Conservation (phyloP, 169 alveolate genomes). For the Babesia sp. region DNA sequence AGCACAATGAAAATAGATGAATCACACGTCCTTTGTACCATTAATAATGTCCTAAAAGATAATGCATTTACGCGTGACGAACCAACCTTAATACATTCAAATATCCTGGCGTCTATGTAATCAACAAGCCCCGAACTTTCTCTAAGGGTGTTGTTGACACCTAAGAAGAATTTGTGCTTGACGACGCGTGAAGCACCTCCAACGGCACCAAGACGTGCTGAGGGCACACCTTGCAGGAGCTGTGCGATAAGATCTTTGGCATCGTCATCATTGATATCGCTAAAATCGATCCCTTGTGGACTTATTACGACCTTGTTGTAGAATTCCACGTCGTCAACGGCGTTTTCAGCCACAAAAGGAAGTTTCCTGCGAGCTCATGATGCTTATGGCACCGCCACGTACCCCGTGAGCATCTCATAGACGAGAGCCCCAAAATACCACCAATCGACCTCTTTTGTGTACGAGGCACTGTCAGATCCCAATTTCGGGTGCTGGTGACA, state of each 20-base stretch:
- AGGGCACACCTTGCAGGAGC: slow-evolving; percentile 18
- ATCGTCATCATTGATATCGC: neutral
- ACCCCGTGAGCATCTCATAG: slow-evolving; percentile 47
- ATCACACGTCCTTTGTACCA: neutral
- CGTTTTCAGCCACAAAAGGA: neutral
- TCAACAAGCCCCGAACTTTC: neutral
- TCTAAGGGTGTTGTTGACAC: neutral
- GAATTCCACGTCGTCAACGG: neutral
- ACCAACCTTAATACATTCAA: slow-evolving; percentile 21
- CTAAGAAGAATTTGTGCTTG: slow-evolving; percentile 30
- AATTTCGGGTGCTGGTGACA: neutral
- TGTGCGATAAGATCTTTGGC: slow-evolving; percentile 11
- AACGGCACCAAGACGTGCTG: slow-evolving; percentile 14
- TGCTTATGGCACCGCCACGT: neutral
- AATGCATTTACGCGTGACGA: neutral
- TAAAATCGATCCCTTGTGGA: slow-evolving; percentile 19
- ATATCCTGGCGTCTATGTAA: slow-evolving; percentile 6
- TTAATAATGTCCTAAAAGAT: slow-evolving; percentile 9
- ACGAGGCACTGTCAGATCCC: neutral
- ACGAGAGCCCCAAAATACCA: slow-evolving; percentile 35
- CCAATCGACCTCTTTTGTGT: slow-evolving; percentile 28
- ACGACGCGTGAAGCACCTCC: neutral
- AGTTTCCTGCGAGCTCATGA: neutral
- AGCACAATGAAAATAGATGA: neutral
- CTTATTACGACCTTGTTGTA: slow-evolving; percentile 24